Conservation (phyloP, 257 asterid genomes). For the Solanum stenotomum region DNA sequence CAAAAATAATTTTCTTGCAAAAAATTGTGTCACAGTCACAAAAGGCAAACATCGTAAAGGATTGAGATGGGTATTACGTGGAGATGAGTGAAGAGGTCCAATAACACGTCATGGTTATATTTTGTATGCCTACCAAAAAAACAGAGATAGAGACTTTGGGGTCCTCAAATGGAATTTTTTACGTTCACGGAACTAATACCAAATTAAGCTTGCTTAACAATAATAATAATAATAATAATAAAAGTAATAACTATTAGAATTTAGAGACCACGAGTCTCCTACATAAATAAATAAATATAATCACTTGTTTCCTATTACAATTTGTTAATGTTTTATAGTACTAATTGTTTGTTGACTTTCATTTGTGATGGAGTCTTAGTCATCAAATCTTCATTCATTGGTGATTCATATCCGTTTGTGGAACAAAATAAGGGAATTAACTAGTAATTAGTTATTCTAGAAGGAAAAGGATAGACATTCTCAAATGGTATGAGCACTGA, state of each 20-base stretch:
- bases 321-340: background rate
- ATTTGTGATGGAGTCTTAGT: background rate
- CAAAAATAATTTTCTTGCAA: background rate
- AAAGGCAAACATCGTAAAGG: background rate
- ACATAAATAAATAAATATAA: background rate
- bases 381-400: background rate
- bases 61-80: background rate
- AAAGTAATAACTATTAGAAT: background rate
- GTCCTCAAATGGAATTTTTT: background rate
- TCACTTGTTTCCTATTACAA: background rate
- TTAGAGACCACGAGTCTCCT: background rate
- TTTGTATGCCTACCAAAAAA: background rate
- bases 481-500: background rate
- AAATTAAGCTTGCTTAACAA: background rate
- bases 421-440: background rate
- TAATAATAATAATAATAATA: background rate
- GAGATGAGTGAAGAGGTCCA: background rate
- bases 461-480: background rate
- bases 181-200: background rate
- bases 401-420: background rate
- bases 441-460: background rate
- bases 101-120: background rate
- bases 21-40: background rate
- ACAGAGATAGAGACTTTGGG: background rate
- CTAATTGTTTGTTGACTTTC: background rate